Conservation (phyloP, 148 eudicot genomes). For the Chenopodium formosanum region DNA sequence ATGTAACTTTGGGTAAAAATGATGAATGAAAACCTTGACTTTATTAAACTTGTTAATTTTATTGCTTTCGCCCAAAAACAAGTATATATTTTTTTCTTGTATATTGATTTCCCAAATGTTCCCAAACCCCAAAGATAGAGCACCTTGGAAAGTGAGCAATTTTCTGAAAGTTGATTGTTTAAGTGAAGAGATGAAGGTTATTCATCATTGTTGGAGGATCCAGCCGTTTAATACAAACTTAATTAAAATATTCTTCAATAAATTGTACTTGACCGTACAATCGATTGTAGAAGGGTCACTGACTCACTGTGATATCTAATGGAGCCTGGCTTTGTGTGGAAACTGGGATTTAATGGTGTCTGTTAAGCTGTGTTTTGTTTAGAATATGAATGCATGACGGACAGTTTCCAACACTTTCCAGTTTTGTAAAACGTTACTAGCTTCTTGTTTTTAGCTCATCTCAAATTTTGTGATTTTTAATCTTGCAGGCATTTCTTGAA, state of each 20-base stretch:
- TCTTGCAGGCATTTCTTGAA: conserved; percentile 82
- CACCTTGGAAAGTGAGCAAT: too few species aligned
- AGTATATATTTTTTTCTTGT: too few species aligned
- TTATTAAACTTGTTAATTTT: too few species aligned
- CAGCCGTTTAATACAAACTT: background rate
- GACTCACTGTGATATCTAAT: background rate
- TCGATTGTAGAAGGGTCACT: background rate
- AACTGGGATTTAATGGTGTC: background rate
- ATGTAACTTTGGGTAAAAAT: too few species aligned
- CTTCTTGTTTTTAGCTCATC: conserved; percentile 2
- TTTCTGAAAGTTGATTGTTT: too few species aligned
- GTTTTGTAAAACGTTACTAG: background rate
- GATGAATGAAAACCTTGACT: too few species aligned
- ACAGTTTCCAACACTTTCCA: background rate
- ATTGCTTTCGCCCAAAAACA: too few species aligned
- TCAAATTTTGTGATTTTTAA: background rate
- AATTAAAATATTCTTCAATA: background rate
- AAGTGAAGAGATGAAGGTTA: too few species aligned
- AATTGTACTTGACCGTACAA: background rate
- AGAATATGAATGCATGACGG: background rate
- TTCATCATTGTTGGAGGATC: background rate
- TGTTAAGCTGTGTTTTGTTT: background rate
- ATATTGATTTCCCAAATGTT: too few species aligned
- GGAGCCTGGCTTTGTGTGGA: background rate
- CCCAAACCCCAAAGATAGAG: too few species aligned